Evolutionary conservation across 768 basidiomycete species (phyloP).

Genomic region (Russula ochroleuca): DNA sequence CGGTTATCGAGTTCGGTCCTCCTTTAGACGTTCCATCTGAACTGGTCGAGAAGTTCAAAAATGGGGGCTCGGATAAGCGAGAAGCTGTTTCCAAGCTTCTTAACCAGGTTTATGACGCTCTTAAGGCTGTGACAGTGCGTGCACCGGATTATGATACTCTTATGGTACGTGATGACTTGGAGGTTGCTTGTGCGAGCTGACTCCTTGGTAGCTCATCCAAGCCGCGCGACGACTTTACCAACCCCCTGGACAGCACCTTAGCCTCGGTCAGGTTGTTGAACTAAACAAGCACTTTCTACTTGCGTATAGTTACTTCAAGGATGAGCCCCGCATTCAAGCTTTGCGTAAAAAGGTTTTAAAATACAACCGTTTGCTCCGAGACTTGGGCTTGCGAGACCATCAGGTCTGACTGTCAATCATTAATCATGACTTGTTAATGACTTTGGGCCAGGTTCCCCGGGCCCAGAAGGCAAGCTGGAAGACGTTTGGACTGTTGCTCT

Average conservation of each 20-base stretch:
- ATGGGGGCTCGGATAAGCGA: slow-evolving; percentile 81
- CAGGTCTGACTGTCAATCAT: slow-evolving; percentile 49
- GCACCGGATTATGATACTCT: slow-evolving; percentile 97
- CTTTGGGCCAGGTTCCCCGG: slow-evolving; percentile 62
- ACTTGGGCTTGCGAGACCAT: slow-evolving; percentile 90
- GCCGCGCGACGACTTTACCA: slow-evolving; percentile 90
- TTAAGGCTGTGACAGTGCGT: slow-evolving; percentile 94
- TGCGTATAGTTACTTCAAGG: slow-evolving; percentile 86
- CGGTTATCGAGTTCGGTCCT: slow-evolving; percentile 93
- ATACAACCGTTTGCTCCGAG: slow-evolving; percentile 83
- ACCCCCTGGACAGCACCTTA: slow-evolving; percentile 88
- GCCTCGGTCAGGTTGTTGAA: slow-evolving; percentile 92
- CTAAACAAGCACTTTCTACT: slow-evolving; percentile 88
- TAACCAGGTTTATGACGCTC: slow-evolving; percentile 83
- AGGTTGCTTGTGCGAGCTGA: slow-evolving; percentile 2
- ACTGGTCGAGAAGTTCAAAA: slow-evolving; percentile 83
- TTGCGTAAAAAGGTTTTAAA: slow-evolving; percentile 74
- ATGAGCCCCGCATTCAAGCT: slow-evolving; percentile 82
- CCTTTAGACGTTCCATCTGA: slow-evolving; percentile 84
- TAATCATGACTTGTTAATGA: slow-evolving; percentile 11
- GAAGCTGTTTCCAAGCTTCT: slow-evolving; percentile 87
- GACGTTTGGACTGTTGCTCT: slow-evolving; percentile 73
- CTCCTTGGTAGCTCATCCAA: slow-evolving; percentile 70
- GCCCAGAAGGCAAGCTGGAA: slow-evolving; percentile 85
- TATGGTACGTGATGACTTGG: slow-evolving; percentile 57